Evolutionary conservation across 257 asterid genomes (phyloP), one percentile per base, ranked within the genome.

Genomic region (Plantago elongata): DNA sequence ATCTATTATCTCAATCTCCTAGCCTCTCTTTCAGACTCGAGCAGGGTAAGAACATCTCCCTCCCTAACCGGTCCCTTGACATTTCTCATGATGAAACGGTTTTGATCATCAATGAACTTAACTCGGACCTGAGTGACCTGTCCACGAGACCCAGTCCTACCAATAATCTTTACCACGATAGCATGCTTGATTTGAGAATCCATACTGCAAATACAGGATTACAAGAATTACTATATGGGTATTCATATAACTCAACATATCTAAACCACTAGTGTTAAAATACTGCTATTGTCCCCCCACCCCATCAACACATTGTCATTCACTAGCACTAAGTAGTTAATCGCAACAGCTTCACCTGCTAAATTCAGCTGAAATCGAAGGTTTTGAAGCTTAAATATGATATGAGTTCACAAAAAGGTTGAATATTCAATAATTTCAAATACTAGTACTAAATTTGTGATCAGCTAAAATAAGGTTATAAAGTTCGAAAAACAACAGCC

Each of bases 171-270:
- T 38, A 67, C 62, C 17, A 79, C 81, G 11, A 73, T 73, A 0
- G 81, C 79, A 48, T 79, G 79, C 67, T 71, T 76, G 69, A 79
- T 75, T 54, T 70, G 75, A 7, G 81, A 79, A 27, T 76, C 79
- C 81, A 75, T 76, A 61, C 84, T 79, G 70, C 67, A 63, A 38
- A 34, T 3, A 51, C 9, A 3, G 2, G 27, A 1, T 22, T 22
- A 22, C 1, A 22, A 22, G 27, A 22, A 22, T 22, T 2, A 22
- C 27, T 30, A 5, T 13, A 48, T 18, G 16, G 13, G 13, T 48
- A 48, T 45, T 2, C 11, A 45, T 45, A 7, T 9, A 7, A 48
- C 16, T 18, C n/a, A n/a, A 48, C 52, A 48, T 3, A 49, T 11
- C 27, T 22, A 22, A 22, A 22, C 1, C 27, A 22, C 2, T 22